Evolutionary conservation across 1,284 basidiomycete genomes (phyloP).

Genomic region (Anthracocystis panici-leucophaei): DNA sequence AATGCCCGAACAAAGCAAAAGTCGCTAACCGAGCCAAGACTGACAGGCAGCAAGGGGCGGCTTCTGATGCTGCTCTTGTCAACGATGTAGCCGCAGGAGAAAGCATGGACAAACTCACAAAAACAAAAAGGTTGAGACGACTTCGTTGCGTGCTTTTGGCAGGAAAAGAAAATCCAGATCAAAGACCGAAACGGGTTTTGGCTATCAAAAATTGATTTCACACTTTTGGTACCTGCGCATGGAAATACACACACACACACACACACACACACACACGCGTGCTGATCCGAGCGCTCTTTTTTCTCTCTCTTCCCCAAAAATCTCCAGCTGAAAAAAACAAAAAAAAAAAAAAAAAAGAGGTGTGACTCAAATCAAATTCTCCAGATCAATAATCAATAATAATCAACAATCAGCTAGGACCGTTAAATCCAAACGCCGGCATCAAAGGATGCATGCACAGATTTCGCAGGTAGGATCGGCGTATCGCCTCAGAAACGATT

Average conservation of each 20-base stretch:
- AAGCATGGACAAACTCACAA: background rate
- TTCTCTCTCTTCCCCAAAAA: background rate
- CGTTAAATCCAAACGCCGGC: constrained; percentile 18
- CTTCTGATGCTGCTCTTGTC: background rate
- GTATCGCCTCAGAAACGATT: background rate
- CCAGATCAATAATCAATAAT: background rate
- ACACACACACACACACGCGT: no score
- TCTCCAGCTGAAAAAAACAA: constrained; percentile 2
- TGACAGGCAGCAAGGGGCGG: background rate
- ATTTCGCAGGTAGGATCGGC: constrained; percentile 3
- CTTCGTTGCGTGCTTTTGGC: constrained; percentile 4
- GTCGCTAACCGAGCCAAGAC: constrained; percentile 10
- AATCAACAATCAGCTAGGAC: background rate
- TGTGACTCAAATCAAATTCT: no score
- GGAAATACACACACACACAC: no score
- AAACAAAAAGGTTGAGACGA: background rate
- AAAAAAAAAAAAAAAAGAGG: background rate
- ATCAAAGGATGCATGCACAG: constrained; percentile 1
- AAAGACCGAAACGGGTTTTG: constrained; percentile 42
- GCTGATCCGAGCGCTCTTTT: background rate
- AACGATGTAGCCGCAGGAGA: background rate
- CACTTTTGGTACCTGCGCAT: constrained; percentile 4
- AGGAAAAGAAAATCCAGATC: constrained; percentile 1
- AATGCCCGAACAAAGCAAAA: background rate
- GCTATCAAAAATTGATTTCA: constrained; percentile 21